A percentile compares a stretch with the other conserved stretches of the same genome.
Evolutionary conservation across 1,284 basidiomycete genomes (phyloP).

Genomic region (Fomitopsis schrenkii): DNA sequence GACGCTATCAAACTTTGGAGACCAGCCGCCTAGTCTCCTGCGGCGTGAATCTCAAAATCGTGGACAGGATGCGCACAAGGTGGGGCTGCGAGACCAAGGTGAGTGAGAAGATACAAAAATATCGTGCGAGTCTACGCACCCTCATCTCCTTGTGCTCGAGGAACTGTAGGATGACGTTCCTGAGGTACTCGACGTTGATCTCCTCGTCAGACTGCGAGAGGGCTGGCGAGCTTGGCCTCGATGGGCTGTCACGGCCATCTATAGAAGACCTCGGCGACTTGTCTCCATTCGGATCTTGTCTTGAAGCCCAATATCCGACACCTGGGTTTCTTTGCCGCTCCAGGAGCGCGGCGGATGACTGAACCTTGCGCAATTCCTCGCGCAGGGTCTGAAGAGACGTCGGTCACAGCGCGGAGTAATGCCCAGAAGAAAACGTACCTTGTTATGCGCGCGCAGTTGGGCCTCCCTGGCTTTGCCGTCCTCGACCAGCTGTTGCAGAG

Average conservation of each 20-base stretch:
- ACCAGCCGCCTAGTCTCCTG: slow-evolving; percentile 82
- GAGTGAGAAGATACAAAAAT: slow-evolving; percentile 9
- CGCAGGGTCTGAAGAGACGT: slow-evolving; percentile 60
- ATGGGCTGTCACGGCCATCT: slow-evolving; percentile 38
- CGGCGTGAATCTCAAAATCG: slow-evolving; percentile 90
- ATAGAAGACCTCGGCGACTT: slow-evolving; percentile 46
- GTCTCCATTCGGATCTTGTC: slow-evolving; percentile 36
- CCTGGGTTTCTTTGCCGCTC: slow-evolving; percentile 89
- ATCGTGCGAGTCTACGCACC: slow-evolving; percentile 38
- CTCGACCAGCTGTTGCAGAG: slow-evolving; percentile 56
- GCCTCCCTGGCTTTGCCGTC: slow-evolving; percentile 62
- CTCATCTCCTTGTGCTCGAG: slow-evolving; percentile 88
- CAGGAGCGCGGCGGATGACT: slow-evolving; percentile 84
- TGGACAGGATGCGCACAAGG: slow-evolving; percentile 84
- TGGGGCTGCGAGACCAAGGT: slow-evolving; percentile 57
- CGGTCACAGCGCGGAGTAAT: neutral
- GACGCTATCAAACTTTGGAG: slow-evolving; percentile 21
- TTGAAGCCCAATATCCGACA: slow-evolving; percentile 84
- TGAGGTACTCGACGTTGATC: slow-evolving; percentile 91
- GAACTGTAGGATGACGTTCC: slow-evolving; percentile 94
- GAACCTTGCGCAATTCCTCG: slow-evolving; percentile 90
- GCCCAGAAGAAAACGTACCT: slow-evolving; percentile 40
- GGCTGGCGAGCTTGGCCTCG: slow-evolving; percentile 35
- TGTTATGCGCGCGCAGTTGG: slow-evolving; percentile 68
- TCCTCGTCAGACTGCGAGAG: slow-evolving; percentile 69